phyloP scores from a whole-genome alignment of 73 alveolate species.

The Paramecium primaurelia region DNA sequence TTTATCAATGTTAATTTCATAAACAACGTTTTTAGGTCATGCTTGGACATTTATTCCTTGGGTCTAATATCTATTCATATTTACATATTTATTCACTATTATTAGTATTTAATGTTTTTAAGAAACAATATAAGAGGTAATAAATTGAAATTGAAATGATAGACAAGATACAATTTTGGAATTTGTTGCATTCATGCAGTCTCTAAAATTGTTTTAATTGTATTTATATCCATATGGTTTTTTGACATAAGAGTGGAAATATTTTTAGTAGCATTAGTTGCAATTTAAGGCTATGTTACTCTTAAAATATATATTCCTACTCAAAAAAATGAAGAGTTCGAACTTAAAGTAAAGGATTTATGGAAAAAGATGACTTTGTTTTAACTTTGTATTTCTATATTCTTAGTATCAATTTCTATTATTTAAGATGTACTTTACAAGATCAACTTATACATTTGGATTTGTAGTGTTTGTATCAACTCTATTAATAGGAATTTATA shows the following conservation, averaged over 20 bases:
- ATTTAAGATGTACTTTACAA: neutral
- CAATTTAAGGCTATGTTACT: neutral
- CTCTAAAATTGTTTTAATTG: neutral
- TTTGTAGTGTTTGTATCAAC: neutral
- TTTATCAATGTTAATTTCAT: slow-evolving; percentile 4
- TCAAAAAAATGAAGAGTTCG: neutral
- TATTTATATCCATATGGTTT: neutral
- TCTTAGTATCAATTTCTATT: neutral
- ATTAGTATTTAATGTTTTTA: neutral
- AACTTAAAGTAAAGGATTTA: neutral
- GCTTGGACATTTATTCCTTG: slow-evolving; percentile 33
- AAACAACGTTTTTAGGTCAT: slow-evolving; percentile 5
- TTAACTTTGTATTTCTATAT: neutral
- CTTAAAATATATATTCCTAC: neutral
- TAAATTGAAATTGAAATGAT: neutral
- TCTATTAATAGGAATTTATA: neutral
- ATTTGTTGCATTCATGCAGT: neutral
- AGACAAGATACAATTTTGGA: slow-evolving; percentile 8
- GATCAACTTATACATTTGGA: neutral
- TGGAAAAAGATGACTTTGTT: neutral
- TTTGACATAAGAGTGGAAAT: slow-evolving; percentile 5
- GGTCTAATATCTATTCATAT: neutral
- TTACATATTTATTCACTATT: neutral
- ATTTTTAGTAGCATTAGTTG: neutral
- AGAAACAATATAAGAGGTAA: neutral